Base-by-base conservation (phyloP, 495 filamentous ascomycete genomes). In the Cudoniella acicularis region DNA sequence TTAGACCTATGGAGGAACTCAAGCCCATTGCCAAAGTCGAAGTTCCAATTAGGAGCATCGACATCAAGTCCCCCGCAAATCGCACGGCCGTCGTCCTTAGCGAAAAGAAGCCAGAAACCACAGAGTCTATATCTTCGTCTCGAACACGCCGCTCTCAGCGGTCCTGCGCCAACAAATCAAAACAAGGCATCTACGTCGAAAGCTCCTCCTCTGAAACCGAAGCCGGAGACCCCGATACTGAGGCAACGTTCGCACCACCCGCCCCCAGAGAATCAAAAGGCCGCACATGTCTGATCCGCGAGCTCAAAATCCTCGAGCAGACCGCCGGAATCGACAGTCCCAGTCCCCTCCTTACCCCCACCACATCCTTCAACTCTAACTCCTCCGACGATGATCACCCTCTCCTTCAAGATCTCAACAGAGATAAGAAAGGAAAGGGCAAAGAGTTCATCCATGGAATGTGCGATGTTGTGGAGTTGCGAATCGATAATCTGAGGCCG, bases 401-500 rank as follows among this genome's bases (percentile, higher is more conserved):
- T 6, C 41, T 57, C 16, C 30, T 43, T 13, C 30, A 36, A 36
- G 13, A 36, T 1, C 21, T 30, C 13, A 46, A 45, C 20, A 30
- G 41, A 45, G 23, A 47, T 13, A 59, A 23, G 3, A 66, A 57
- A 20, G 48, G 52, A 17, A 62, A 62, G 22, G 62, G 67, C 13
- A 54, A 68, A 18, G 56, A 70, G 1, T 74, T 78, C 57, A 71
- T 86, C 16, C 91, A 94, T 48, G 90, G 91, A 1, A 77, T 91
- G 78, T 96, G 92, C 70, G 78, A 91, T 22, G 74, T 83, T 30
- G 90, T 96, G n/a, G 81, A 84, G 46, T 79, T 96, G 46, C 76
- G 83, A 18, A 87, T 96, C 52, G 92, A 96, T 66, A 93, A 95
- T 69, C 83, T 88, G 64, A 84, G 91, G 45, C 88, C 87, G 18